phyloP scores from a whole-genome alignment of 192 early-diverging fungal species.

The Dimargaris verticillata region DNA sequence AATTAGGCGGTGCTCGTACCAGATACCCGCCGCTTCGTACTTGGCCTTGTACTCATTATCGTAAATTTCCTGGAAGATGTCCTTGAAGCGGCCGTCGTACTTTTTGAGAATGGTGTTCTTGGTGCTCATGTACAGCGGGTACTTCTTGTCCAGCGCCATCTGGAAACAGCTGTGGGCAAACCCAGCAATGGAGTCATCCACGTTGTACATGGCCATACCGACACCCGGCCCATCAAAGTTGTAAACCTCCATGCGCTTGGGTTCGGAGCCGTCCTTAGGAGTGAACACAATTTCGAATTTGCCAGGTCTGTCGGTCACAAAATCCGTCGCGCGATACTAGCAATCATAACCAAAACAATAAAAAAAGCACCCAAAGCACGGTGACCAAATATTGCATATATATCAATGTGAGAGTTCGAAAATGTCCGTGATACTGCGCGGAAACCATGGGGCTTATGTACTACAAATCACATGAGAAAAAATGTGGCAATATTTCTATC shows the following conservation, averaged over 20 bases:
- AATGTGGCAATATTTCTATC: too few species aligned
- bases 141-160: conserved; percentile 72
- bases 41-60: conserved; percentile 63
- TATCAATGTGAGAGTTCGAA: too few species aligned
- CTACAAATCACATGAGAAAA: too few species aligned
- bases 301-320: conserved; percentile 78
- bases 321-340: conserved; percentile 91
- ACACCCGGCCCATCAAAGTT: conserved; percentile 81
- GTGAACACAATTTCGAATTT: conserved; percentile 82
- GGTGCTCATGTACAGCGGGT: conserved; percentile 88
- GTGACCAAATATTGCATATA: too few species aligned
- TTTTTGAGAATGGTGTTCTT: conserved; percentile 96
- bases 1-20: conserved; percentile 96
- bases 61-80: conserved; percentile 88
- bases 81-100: conserved; percentile 97
- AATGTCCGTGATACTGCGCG: too few species aligned
- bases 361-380: too few species aligned
- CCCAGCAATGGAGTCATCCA: conserved; percentile 71
- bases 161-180: conserved; percentile 94
- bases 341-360: too few species aligned
- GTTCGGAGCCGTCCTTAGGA: conserved; percentile 54
- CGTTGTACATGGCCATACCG: conserved; percentile 95
- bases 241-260: conserved; percentile 51
- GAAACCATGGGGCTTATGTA: too few species aligned
- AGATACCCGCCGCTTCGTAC: conserved; percentile 74